phyloP scores from a whole-genome alignment of 805 yeast genomes.

The Spathaspora arborariae region DNA sequence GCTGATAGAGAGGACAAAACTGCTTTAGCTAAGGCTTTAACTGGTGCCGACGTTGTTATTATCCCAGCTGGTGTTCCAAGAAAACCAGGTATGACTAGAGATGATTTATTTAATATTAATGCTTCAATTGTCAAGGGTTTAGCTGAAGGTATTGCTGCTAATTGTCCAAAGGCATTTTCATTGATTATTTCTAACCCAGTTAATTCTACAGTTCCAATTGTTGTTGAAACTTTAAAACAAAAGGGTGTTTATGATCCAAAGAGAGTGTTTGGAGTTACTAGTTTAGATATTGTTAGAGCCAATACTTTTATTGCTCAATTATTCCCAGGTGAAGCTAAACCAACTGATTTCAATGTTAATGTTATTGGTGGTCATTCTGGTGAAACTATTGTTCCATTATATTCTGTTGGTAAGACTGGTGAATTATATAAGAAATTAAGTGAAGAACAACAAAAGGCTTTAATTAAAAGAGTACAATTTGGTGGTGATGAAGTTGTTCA shows the following conservation, averaged over 20 bases:
- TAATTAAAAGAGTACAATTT: constrained; percentile 87
- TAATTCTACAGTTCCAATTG: constrained; percentile 88
- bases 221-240: constrained; percentile 72
- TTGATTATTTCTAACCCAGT: constrained; percentile 90
- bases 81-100: constrained; percentile 94
- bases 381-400: constrained; percentile 86
- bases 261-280: constrained; percentile 83
- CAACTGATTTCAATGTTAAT: constrained; percentile 57
- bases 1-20: constrained; percentile 46
- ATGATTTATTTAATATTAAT: constrained; percentile 79
- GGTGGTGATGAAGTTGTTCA: constrained; percentile 89
- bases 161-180: constrained; percentile 71
- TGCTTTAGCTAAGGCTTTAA: constrained; percentile 42
- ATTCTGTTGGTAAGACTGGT: constrained; percentile 44
- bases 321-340: constrained; percentile 38
- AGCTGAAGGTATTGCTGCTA: constrained; percentile 69
- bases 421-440: constrained; percentile 38
- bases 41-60: constrained; percentile 46
- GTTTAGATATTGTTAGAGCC: constrained; percentile 83
- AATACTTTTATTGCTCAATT: constrained; percentile 70
- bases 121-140: constrained; percentile 75
- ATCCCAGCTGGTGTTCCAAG: constrained; percentile 90
- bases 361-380: constrained; percentile 97
- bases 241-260: constrained; percentile 66
- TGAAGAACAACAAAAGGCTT: constrained; percentile 60